Evolutionary conservation across 2,329 filamentous ascomycete genomes (phyloP).

Genomic region (Clarireedia monteithiana): DNA sequence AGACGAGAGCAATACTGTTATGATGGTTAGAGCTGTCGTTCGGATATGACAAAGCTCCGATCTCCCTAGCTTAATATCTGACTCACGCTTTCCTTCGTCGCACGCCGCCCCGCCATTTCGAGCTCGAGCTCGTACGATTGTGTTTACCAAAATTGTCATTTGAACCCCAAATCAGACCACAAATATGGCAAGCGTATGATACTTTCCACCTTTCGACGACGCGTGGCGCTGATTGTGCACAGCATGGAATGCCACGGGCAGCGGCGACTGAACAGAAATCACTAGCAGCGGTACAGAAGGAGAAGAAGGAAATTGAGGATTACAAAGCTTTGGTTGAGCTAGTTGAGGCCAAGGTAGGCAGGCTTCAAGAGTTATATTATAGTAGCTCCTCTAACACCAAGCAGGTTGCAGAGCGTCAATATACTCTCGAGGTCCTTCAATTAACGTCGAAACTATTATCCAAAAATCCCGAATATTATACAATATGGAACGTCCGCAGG

Average conservation of each 20-base stretch:
- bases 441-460: conserved; percentile 66
- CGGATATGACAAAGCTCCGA: conserved; percentile 11
- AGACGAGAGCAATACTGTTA: conserved; percentile 1
- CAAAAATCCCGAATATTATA: conserved; percentile 83
- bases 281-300: conserved; percentile 62
- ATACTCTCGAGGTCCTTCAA: conserved; percentile 47
- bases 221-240: conserved; percentile 25
- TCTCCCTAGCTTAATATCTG: conserved; percentile 15
- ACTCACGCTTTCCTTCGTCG: not conserved
- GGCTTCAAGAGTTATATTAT: not conserved
- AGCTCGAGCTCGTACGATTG: too few species aligned
- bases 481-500: conserved; percentile 83
- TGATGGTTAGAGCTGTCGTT: not conserved
- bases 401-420: conserved; percentile 27
- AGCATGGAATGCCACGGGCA: conserved; percentile 80
- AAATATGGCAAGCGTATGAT: conserved; percentile 33
- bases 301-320: conserved; percentile 65
- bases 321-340: conserved; percentile 66
- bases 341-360: conserved; percentile 56
- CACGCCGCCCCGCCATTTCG: not conserved
- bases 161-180: conserved; percentile 3
- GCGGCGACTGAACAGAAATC: conserved; percentile 50
- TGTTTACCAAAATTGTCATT: too few species aligned
- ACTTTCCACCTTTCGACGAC: not conserved
- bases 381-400: too few species aligned